Evolutionary conservation across 495 filamentous ascomycete genomes (phyloP), one percentile per base, ranked within the genome.

Genomic region (Ascodesmis nigricans): DNA sequence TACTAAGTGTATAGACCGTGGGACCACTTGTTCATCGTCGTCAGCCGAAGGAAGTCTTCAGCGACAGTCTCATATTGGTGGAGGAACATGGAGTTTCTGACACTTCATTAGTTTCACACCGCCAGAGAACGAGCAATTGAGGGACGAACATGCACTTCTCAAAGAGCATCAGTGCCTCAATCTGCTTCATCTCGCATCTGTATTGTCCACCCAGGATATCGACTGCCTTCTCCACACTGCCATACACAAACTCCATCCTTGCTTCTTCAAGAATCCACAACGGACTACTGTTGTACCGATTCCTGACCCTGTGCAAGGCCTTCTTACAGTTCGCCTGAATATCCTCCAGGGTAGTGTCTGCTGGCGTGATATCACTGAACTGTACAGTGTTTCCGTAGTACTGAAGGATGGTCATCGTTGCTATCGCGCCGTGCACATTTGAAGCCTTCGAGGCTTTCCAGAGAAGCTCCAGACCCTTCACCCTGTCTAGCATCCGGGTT

Each of bases 251-350:
- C 13, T 71, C 58, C 65, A 84, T 74, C 11, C 87, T 64, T 3
- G 79, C 80, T 58, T 91, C 79, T 55, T 95, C 87, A 6, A 93
- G 59, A 23, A 74, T 62, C 87, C 90, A 97, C 5, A 95, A 65
- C 16, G 71, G 69, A 41, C 73, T 78, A 29, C 80, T 70, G 0
- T 83, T 78, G 52, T 90, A 92, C 3, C 74, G 67, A 17, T 52
- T 47, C 33, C 80, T 67, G 74, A 93, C 81, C 25, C 68, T 60
- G 2, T 60, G 57, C 1, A 95, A 58, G 8, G 92, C 63, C n/a
- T 57, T 62, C 36, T 60, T 54, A 39, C 82, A 75, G 25, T 60
- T 58, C 25, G 69, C 61, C 7, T 59, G 55, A n/a, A n/a, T n/a
- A n/a, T n/a, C n/a, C n/a, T n/a, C n/a, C n/a, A n/a, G n/a, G n/a